Evolutionary conservation across 2,329 filamentous ascomycete genomes (phyloP).

Genomic region (Sclerotinia subarctica): DNA sequence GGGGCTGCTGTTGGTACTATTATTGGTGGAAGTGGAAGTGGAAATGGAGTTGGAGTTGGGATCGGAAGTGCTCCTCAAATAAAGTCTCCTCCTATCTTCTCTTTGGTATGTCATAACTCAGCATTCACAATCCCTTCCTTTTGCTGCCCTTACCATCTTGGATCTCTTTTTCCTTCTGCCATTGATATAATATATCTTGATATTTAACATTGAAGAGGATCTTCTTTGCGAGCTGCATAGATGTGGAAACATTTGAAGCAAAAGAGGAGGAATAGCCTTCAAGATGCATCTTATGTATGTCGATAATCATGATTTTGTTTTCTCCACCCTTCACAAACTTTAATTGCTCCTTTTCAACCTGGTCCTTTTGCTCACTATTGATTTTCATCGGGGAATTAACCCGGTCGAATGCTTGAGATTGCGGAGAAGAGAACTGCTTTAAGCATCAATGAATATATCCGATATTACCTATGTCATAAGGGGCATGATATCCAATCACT

Average conservation of each 20-base stretch:
- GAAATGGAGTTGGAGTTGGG: neutral
- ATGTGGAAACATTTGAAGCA: conserved; percentile 11
- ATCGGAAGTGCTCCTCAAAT: neutral
- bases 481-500: neutral
- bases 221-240: conserved; percentile 10
- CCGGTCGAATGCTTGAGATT: neutral
- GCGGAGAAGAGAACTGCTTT: neutral
- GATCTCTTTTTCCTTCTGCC: neutral
- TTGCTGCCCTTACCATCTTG: neutral
- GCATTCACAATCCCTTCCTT: neutral
- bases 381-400: conserved; percentile 3
- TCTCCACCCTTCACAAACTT: neutral
- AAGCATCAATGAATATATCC: neutral
- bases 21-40: neutral
- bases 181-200: neutral
- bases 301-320: neutral
- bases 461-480: neutral
- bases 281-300: conserved; percentile 11
- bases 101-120: conserved; percentile 17
- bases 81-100: conserved; percentile 17
- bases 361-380: neutral
- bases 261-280: conserved; percentile 9
- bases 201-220: neutral
- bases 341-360: neutral
- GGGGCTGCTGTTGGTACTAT: neutral